phyloP scores from a whole-genome alignment of 2,329 filamentous ascomycete species.

The Epichloe baconii region DNA sequence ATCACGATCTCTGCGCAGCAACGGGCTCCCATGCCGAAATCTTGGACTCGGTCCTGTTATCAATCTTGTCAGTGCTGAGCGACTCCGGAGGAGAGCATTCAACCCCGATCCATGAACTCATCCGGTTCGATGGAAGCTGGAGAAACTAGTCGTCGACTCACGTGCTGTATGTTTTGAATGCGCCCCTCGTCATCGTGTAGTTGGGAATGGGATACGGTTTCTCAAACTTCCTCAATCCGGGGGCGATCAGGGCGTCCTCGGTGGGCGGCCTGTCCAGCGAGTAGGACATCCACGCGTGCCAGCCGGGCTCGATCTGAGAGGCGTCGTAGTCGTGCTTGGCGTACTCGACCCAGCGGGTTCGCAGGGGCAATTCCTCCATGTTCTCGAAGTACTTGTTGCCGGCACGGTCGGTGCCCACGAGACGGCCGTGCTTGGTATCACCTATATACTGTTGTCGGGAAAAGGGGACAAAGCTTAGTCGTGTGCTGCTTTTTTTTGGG shows the following conservation, averaged over 20 bases:
- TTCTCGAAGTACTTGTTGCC: conserved; percentile 99
- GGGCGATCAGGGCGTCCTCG: conserved; percentile 58
- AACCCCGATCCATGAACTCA: no score
- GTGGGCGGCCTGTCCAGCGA: conserved; percentile 75
- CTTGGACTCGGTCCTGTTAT: conserved; percentile 38
- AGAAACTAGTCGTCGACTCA: conserved; percentile 35
- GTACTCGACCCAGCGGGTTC: conserved; percentile 97
- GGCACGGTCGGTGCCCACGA: conserved; percentile 75
- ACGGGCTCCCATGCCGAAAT: conserved; percentile 39
- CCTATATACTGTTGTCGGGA: conserved; percentile 50
- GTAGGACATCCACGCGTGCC: conserved; percentile 98
- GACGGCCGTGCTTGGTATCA: conserved; percentile 87
- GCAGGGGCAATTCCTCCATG: conserved; percentile 87
- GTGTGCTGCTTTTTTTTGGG: neutral
- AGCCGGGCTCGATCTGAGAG: conserved; percentile 83
- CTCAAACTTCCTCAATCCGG: conserved; percentile 63
- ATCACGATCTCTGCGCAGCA: conserved; percentile 20
- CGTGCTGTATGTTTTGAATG: conserved; percentile 93
- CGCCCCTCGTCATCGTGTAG: conserved; percentile 60
- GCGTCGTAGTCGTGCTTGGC: conserved; percentile 74
- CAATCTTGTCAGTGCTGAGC: conserved; percentile 9
- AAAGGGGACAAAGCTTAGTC: neutral
- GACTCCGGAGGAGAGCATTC: no score
- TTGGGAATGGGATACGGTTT: conserved; percentile 57
- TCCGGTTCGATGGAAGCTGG: no score